Base-by-base conservation (phyloP, 2,329 filamentous ascomycete species). In the Ambrosiella xylebori region DNA sequence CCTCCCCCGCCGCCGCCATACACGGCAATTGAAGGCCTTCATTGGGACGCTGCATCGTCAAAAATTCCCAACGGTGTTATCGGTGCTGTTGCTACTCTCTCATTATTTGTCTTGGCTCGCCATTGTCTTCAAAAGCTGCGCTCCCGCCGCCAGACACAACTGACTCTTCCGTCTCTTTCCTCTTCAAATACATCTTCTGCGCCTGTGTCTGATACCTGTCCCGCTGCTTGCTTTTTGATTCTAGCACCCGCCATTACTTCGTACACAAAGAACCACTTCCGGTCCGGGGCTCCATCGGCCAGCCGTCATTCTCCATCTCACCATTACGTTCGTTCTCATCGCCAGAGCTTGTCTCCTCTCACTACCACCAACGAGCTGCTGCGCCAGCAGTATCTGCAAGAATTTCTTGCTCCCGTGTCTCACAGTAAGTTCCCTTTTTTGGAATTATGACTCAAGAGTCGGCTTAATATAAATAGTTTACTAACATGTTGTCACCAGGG, bases 241-340 rank as follows among this genome's bases (percentile, higher is more conserved):
- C 40, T 37, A 8, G 37, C 44, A 35, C 44, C 58, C 1, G 53
- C 58, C 37, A 53, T 59, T 44, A 56, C 47, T 1, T 56, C 58
- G n/a, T 59, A 59, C 39, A 53, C 58, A 11, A 54, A 53, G 38
- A 49, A 60, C n/a, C 12, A 57, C 13, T 54, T 55, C 2, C 13
- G 35, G 12, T 54, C 35, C 27, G 11, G 17, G 15, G 40, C 39
- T 52, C 56, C 45, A 41, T 27, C 27, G 27, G 27, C 27, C 27
- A 27, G 4, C 27, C 27, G 39, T 50, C 47, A 38, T 35, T 41
- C 54, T 15, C 45, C 53, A 19, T 56, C 53, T 19, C 27, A 56
- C 38, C 54, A 54, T 27, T 27, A 36, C 37, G 15, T 54, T 27
- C 38, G 35, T 15, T 41, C 52, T 19, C 37, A 5, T 17, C 52